These are phyloP conservation scores for Clathrus columnatus DNA, from an alignment of 768 basidiomycete genomes.

Conservation along the genomic window DNA sequence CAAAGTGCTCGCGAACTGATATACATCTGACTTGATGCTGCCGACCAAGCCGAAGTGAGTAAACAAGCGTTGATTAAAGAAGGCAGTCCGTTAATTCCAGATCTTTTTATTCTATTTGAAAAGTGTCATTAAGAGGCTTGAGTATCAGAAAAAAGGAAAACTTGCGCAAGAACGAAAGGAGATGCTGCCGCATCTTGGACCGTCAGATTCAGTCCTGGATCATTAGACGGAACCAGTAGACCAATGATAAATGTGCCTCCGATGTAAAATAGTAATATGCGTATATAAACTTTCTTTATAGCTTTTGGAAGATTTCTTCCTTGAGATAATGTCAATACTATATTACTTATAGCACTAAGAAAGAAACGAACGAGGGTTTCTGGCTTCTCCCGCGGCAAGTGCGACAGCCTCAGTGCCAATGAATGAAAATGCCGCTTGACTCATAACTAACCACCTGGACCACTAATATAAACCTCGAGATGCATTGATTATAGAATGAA, in stretches of 20 bases:
- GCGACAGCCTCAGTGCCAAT: conserved; percentile 95
- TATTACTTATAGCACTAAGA: background rate
- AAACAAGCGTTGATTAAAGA: conserved; percentile 21
- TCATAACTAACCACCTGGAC: conserved; percentile 25
- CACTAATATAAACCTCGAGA: no score
- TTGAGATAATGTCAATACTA: no score
- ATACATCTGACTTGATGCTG: conserved; percentile 32
- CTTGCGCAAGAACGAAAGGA: conserved; percentile 48
- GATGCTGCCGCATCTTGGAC: conserved; percentile 35
- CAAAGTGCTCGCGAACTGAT: conserved; percentile 29
- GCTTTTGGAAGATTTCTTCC: conserved; percentile 57
- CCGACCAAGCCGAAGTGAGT: conserved; percentile 35
- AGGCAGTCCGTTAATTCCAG: conserved; percentile 53
- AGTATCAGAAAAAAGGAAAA: background rate
- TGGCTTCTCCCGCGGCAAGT: conserved; percentile 83
- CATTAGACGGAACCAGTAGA: conserved; percentile 40
- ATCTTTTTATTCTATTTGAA: conserved; percentile 25
- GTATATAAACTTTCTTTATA: conserved; percentile 58
- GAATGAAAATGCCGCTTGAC: conserved; percentile 86
- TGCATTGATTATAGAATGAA: conserved; percentile 39
- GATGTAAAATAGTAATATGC: conserved; percentile 76
- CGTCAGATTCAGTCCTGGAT: conserved; percentile 33
- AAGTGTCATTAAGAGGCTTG: background rate
- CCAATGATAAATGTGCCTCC: conserved; percentile 15
- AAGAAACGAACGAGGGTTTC: conserved; percentile 50